Percentiles rank a stretch among this genome's conserved stretches.
These are phyloP conservation scores for Rhodotorula taiwanensis DNA, from an alignment of 768 basidiomycete genomes.

Conservation along the genomic window DNA sequence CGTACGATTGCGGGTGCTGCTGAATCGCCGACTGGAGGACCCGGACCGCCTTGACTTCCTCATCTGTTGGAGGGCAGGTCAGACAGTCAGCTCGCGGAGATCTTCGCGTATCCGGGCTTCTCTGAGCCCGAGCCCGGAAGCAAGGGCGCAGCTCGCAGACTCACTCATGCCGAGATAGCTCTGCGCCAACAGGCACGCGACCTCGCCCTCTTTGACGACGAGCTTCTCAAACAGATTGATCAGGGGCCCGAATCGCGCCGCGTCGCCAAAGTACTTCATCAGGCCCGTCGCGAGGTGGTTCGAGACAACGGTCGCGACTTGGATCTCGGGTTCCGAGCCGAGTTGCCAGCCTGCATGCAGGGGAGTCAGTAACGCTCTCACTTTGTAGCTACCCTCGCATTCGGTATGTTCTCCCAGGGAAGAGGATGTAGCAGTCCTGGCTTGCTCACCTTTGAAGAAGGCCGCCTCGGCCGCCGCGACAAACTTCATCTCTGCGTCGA, in stretches of 20 bases:
- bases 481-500: slow-evolving; percentile 82
- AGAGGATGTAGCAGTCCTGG: too few species aligned
- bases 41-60: slow-evolving; percentile 96
- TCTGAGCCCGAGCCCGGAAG: too few species aligned
- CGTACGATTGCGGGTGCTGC: slow-evolving; percentile 83
- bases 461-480: slow-evolving; percentile 80
- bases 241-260: slow-evolving; percentile 62
- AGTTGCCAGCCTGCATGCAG: slow-evolving; percentile 88
- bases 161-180: slow-evolving; percentile 96
- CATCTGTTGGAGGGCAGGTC: slow-evolving; percentile 54
- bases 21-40: slow-evolving; percentile 79
- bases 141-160: too few species aligned
- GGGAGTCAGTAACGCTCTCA: too few species aligned
- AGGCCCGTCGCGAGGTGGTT: slow-evolving; percentile 93
- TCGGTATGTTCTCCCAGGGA: too few species aligned
- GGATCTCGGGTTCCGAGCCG: slow-evolving; percentile 96
- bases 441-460: slow-evolving; percentile 69
- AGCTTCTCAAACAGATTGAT: slow-evolving; percentile 93
- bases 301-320: slow-evolving; percentile 91
- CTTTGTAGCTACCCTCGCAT: too few species aligned
- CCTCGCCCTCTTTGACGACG: slow-evolving; percentile 75
- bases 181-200: slow-evolving; percentile 74
- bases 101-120: too few species aligned
- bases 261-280: slow-evolving; percentile 93
- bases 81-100: not conserved